Conservation (phyloP, 331 rosid species). For the Spiraea crenata region DNA sequence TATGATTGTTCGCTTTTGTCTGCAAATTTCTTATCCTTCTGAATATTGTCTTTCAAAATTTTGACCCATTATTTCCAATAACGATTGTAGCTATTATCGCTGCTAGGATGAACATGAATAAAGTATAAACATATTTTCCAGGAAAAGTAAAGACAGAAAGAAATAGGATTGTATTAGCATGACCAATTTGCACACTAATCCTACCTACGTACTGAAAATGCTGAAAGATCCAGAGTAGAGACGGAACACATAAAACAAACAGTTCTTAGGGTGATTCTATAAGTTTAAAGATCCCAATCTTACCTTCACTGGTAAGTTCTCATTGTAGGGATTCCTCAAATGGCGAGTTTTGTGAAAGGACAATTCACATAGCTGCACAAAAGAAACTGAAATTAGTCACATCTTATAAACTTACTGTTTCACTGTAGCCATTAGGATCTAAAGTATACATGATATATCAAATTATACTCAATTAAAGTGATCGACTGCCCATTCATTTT, state of each 20-base stretch:
- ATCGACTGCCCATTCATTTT: background rate
- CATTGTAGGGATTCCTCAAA: constrained; percentile 95
- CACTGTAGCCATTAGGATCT: too few relatives aligned
- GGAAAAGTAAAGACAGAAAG: background rate
- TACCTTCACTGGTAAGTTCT: constrained; percentile 99
- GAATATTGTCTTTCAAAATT: background rate
- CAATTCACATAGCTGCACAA: constrained; percentile 88
- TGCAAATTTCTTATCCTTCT: too few relatives aligned
- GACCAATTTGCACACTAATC: background rate
- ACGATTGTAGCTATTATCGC: background rate
- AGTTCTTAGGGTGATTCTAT: background rate
- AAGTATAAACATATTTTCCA: background rate
- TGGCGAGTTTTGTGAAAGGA: constrained; percentile 99
- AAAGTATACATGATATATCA: background rate
- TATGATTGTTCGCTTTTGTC: too few relatives aligned
- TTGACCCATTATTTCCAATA: background rate
- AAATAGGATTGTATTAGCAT: background rate
- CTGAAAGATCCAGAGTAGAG: background rate
- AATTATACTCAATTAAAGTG: background rate
- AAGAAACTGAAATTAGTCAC: constrained; percentile 34
- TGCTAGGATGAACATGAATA: background rate
- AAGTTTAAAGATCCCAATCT: constrained; percentile 19
- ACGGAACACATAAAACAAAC: constrained; percentile 4
- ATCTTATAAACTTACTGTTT: background rate
- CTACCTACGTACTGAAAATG: background rate